Evolutionary conservation across 768 basidiomycete species (phyloP), one percentile per base, ranked within the genome.

Genomic region (Chalciporus chontae): DNA sequence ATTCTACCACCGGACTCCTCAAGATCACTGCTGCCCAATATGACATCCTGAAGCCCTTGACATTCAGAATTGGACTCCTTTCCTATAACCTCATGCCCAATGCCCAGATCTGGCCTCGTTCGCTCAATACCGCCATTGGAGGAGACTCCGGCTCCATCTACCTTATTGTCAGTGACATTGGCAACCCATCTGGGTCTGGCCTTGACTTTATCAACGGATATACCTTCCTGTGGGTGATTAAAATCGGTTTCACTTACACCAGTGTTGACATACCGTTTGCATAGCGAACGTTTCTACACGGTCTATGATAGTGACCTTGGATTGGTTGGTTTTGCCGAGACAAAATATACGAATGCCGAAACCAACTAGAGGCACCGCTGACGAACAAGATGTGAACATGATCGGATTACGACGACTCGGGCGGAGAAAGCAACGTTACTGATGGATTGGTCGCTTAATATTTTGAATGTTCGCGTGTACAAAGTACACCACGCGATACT

Each of bases 251-350:
- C 29, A 11, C 10, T 31, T 2, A 10, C 9, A 31, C 7, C 26
- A 31, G 3, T 14, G 32, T 29, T 44, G 45, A 21, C 40, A 13
- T 5, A 43, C 10, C 31, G 24, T 6, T 17, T 19, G n/a, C 5
- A 38, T 18, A 64, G 66, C 4, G 67, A 78, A 55, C 71, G 77
- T 23, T 77, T 65, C 64, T 77, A 77, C 53, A 66, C 66, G 46
- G 62, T 77, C 13, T 76, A 58, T 52, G 74, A 78, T 53, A 67
- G 71, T 18, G 29, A 10, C 29, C 3, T 11, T 4, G 29, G 29
- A 31, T 11, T 11, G 4, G 29, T 31, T 31, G 29, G 29, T 31
- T 31, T 31, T 9, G 29, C 29, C 9, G 29, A 31, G 13, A 31
- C 29, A 9, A 2, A 10, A 9, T 31, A 31, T 9, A 31, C 29